A percentile compares a stretch with the other conserved stretches of the same genome.
Evolutionary conservation across 2,329 filamentous ascomycete genomes (phyloP).

Genomic region (Dactylellina parvicollis): DNA sequence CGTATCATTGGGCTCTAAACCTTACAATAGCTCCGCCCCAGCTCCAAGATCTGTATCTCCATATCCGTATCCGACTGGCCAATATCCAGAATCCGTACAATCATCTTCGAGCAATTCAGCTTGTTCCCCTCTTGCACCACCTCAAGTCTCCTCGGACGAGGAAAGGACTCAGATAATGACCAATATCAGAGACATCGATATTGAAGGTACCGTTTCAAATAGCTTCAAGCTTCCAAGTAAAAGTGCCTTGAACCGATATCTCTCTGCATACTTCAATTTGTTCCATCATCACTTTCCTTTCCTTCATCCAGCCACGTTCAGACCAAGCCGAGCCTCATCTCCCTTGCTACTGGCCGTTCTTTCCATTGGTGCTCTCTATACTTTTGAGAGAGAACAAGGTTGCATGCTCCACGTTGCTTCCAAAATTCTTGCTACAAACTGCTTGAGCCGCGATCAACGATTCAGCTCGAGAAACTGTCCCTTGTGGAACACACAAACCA

Average conservation of each 20-base stretch:
- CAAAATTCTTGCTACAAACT: conserved; percentile 96
- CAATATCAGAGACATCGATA: conserved; percentile 82
- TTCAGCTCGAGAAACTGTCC: conserved; percentile 98
- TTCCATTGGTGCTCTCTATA: conserved; percentile 94
- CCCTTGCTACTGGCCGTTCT: conserved; percentile 87
- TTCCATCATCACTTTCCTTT: conserved; percentile 98
- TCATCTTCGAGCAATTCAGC: conserved; percentile 59
- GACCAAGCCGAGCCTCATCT: conserved; percentile 79
- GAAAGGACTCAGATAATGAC: conserved; percentile 86
- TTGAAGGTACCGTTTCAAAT: conserved; percentile 82
- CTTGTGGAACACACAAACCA: conserved; percentile 97
- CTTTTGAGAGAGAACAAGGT: conserved; percentile 92
- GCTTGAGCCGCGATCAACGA: conserved; percentile 97
- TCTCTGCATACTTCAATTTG: conserved; percentile 94
- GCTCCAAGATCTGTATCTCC: conserved; percentile 50
- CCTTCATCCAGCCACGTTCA: conserved; percentile 90
- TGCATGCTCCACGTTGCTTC: conserved; percentile 98
- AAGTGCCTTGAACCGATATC: conserved; percentile 84
- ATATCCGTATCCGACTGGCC: conserved; percentile 47
- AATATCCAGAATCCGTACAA: conserved; percentile 51
- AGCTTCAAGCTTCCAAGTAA: conserved; percentile 87
- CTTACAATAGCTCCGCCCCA: conserved; percentile 34
- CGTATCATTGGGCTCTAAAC: conserved; percentile 32
- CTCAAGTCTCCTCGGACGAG: conserved; percentile 83
- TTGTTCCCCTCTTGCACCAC: conserved; percentile 74